These are phyloP conservation scores for Mycena polygramma DNA, from an alignment of 768 basidiomycete species.

Conservation along the genomic window DNA sequence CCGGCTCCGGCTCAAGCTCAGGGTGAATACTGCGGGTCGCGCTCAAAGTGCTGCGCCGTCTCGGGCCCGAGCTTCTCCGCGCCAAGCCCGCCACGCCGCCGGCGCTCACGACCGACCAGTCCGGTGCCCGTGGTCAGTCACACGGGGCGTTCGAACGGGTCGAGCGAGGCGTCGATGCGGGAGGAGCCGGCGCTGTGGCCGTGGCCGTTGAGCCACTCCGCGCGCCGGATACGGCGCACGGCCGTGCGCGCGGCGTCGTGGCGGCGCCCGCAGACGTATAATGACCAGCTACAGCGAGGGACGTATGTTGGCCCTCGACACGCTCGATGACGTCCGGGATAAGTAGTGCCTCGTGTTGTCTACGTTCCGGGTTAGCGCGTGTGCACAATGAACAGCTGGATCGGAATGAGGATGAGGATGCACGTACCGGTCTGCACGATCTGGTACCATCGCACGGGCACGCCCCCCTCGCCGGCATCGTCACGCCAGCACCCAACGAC, in stretches of 20 bases:
- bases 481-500: slow-evolving; percentile 32
- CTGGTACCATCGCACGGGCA: slow-evolving; percentile 35
- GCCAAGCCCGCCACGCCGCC: slow-evolving; percentile 59
- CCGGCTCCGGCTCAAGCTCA: slow-evolving; percentile 2
- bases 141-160: slow-evolving; percentile 32
- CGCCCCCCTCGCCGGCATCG: slow-evolving; percentile 25
- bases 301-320: slow-evolving; percentile 66
- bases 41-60: slow-evolving; percentile 71
- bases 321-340: slow-evolving; percentile 80
- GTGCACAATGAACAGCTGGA: neutral
- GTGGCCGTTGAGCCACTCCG: slow-evolving; percentile 51
- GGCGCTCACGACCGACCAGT: slow-evolving; percentile 62
- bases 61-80: slow-evolving; percentile 63
- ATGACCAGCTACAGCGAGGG: slow-evolving; percentile 73
- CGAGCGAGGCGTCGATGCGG: slow-evolving; percentile 2
- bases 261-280: slow-evolving; percentile 81
- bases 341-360: slow-evolving; percentile 78
- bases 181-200: slow-evolving; percentile 54
- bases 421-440: slow-evolving; percentile 32
- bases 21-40: slow-evolving; percentile 60
- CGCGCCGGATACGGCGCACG: slow-evolving; percentile 52
- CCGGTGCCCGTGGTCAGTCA: slow-evolving; percentile 48
- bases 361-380: slow-evolving; percentile 38
- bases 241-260: slow-evolving; percentile 72
- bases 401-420: neutral